Percentiles rank a stretch among this genome's conserved stretches.
These are phyloP conservation scores for Umbelopsis sp. DNA, from an alignment of 192 early-diverging fungal genomes.

Conservation along the genomic window DNA sequence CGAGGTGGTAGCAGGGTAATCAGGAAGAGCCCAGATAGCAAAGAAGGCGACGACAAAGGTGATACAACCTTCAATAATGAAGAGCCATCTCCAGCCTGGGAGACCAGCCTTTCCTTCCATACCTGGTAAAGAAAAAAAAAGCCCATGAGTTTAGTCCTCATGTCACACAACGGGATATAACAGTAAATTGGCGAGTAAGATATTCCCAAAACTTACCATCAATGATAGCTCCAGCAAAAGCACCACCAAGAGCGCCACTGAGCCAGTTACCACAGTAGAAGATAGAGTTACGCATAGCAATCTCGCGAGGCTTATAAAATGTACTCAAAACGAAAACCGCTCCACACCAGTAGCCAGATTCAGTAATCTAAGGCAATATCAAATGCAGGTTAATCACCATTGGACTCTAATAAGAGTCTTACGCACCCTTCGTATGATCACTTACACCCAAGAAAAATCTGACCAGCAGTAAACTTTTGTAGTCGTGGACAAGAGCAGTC, in stretches of 20 bases:
- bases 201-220: conserved; percentile 33
- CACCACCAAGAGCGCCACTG: conserved; percentile 28
- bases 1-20: conserved; percentile 44
- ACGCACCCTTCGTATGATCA: neutral
- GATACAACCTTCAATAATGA: conserved; percentile 60
- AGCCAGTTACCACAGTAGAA: conserved; percentile 48
- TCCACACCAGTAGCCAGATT: conserved; percentile 53
- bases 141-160: conserved; percentile 23
- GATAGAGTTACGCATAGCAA: conserved; percentile 52
- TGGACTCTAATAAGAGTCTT: no score
- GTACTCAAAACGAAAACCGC: conserved; percentile 51
- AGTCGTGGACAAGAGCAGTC: conserved; percentile 24
- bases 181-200: no score
- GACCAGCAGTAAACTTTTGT: conserved; percentile 24
- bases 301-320: conserved; percentile 55
- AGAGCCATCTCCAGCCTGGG: conserved; percentile 68
- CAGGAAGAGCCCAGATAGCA: conserved; percentile 55
- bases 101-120: conserved; percentile 55
- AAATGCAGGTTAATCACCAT: conserved; percentile 19
- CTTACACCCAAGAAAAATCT: conserved; percentile 30
- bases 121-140: conserved; percentile 31
- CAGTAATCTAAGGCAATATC: conserved; percentile 39
- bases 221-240: conserved; percentile 35
- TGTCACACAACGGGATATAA: no score
- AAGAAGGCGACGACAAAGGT: conserved; percentile 52